Base-by-base conservation (phyloP, 169 alveolate genomes). In the Eimeria acervulina region DNA sequence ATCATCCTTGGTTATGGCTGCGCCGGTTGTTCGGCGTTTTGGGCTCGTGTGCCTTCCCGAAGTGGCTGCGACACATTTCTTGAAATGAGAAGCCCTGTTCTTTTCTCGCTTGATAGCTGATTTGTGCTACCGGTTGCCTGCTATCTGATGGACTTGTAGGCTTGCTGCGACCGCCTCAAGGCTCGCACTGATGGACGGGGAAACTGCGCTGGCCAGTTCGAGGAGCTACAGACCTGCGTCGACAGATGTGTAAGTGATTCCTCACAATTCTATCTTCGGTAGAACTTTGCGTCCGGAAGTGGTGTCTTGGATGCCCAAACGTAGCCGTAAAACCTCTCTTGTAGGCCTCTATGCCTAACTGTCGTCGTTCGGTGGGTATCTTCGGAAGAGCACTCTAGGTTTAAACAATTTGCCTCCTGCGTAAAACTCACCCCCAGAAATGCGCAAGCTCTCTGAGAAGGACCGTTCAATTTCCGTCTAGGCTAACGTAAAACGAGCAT, bases 181-280 rank as follows among this genome's bases (percentile, higher is more conserved):
- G 97, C 98, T 28, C 95, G 97, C 66, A 95, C 97, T 38, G 98
- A 97, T 78, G 96, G 96, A 61, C 96, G 96, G 76, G 98, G 98
- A 55, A 96, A 97, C 95, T 97, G 98, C 93, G 70, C 96, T 63
- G 97, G 97, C 44, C 98, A 97, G 89, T 96, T 95, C 63, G 98
- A 97, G 76, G 97, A 97, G 78, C 94, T 97, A 78, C 96, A 96
- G 52, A 95, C 96, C n/a, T 97, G 98, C 95, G 96, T 97, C 40
- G 98, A 97, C 89, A 94, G 96, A 80, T 97, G 98, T 66, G 98
- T 97, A 33, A 85, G 93, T 40, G n/a, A 7, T 78, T 42, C 61
- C 31, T 23, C 23, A 17, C 61, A 31, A 19, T 2, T 8, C 38
- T 31, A 33, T 68, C 13, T 33, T n/a, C 21, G 0, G 51, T 36